phyloP scores from a whole-genome alignment of 305 asterid genomes.

The Striga hermonthica region DNA sequence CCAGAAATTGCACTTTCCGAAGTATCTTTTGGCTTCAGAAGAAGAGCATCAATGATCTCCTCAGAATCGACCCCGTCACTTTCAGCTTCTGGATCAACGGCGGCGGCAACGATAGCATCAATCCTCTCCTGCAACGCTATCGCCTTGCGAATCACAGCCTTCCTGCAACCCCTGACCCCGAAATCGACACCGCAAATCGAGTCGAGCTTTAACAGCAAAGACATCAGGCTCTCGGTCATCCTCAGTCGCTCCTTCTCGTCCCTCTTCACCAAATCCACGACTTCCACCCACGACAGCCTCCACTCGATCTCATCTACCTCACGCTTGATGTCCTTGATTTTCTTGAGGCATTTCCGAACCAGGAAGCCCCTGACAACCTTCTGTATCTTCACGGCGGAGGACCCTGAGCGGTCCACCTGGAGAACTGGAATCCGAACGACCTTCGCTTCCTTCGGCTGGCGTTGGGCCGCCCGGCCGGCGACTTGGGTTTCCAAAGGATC shows the following conservation, averaged over 20 bases:
- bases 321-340: constrained; percentile 38
- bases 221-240: constrained; percentile 65
- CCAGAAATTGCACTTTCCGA: background rate
- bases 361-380: constrained; percentile 66
- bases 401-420: constrained; percentile 31
- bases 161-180: constrained; percentile 65
- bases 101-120: constrained; percentile 41
- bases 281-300: constrained; percentile 37
- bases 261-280: constrained; percentile 39
- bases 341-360: constrained; percentile 58
- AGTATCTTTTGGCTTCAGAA: background rate
- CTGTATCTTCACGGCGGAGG: constrained; percentile 62
- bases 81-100: constrained; percentile 10
- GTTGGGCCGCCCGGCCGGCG: constrained; percentile 22
- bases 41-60: too few species aligned
- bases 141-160: constrained; percentile 57
- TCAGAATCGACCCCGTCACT: background rate
- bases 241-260: constrained; percentile 59
- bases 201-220: constrained; percentile 63
- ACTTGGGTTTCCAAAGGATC: constrained; percentile 15
- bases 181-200: constrained; percentile 55
- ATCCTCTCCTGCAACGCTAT: constrained; percentile 67
- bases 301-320: constrained; percentile 63
- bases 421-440: constrained; percentile 63
- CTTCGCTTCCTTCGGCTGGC: constrained; percentile 21